These are phyloP conservation scores for Ogataea kodamae DNA, from an alignment of 805 yeast species.

Conservation along the genomic window DNA sequence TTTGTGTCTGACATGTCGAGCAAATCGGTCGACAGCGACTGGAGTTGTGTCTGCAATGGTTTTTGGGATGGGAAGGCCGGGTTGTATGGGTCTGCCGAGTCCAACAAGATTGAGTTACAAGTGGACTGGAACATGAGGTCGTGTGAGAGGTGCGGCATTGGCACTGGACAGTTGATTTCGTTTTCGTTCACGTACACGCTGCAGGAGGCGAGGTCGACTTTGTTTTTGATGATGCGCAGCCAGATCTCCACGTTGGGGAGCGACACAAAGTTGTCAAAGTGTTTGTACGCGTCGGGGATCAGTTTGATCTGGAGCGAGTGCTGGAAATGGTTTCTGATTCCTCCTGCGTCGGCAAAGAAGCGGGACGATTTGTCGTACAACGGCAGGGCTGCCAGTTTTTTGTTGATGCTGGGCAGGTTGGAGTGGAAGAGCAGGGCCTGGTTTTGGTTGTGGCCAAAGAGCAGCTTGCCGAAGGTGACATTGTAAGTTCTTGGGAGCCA, in stretches of 20 bases:
- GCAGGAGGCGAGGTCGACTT: constrained; percentile 20
- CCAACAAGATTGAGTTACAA: constrained; percentile 26
- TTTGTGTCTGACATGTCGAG: constrained; percentile 21
- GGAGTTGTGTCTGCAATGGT: constrained; percentile 21
- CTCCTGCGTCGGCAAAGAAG: constrained; percentile 32
- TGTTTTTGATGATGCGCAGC: constrained; percentile 25
- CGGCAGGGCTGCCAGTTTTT: constrained; percentile 21
- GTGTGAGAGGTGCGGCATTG: constrained; percentile 25
- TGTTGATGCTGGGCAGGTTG: constrained; percentile 26
- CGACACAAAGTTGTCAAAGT: constrained; percentile 20
- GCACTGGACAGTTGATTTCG: constrained; percentile 27
- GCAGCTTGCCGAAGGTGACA: constrained; percentile 30
- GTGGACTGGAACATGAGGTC: constrained; percentile 33
- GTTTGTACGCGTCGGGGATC: constrained; percentile 31
- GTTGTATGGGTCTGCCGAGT: constrained; percentile 15
- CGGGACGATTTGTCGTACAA: constrained; percentile 24
- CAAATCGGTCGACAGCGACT: constrained; percentile 20
- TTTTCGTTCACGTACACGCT: constrained; percentile 27
- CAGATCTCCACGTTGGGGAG: constrained; percentile 33
- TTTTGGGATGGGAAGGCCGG: constrained; percentile 18
- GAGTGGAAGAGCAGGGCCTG: constrained; percentile 24
- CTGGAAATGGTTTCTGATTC: constrained; percentile 28
- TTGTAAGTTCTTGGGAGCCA: constrained; percentile 26
- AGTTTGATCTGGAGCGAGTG: constrained; percentile 30
- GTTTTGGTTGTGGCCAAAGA: constrained; percentile 15